Percentiles rank a stretch among this genome's conserved stretches.
Conservation (phyloP, 2,329 filamentous ascomycete species). For the Scytalidium lignicola region DNA sequence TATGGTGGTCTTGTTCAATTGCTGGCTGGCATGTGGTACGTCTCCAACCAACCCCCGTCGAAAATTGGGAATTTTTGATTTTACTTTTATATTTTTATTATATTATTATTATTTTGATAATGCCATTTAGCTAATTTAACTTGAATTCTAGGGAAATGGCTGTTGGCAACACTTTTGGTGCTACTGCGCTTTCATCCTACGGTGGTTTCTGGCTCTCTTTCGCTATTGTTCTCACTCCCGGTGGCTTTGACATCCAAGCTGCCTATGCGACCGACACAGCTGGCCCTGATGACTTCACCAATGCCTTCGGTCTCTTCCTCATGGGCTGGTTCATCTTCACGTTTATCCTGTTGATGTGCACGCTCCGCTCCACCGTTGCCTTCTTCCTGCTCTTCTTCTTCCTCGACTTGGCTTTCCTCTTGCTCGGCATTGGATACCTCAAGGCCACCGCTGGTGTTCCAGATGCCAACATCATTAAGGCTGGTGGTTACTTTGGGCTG, state of each 20-base stretch:
- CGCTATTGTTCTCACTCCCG: conserved; percentile 52
- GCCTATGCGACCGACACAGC: conserved; percentile 27
- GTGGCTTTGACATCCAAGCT: conserved; percentile 46
- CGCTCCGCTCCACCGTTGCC: conserved; percentile 52
- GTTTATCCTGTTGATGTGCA: conserved; percentile 50
- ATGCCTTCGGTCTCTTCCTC: conserved; percentile 52
- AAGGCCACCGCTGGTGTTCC: conserved; percentile 27
- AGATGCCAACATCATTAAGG: conserved; percentile 52
- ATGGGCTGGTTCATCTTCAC: conserved; percentile 62
- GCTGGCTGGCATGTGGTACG: conserved; percentile 62
- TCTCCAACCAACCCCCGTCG: too few relatives aligned
- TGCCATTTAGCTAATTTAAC: background rate
- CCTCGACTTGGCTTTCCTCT: conserved; percentile 52
- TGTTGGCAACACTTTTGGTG: conserved; percentile 59
- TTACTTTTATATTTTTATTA: too few relatives aligned
- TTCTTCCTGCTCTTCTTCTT: conserved; percentile 57
- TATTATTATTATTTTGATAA: too few relatives aligned
- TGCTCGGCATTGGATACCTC: conserved; percentile 49
- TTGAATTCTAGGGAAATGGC: conserved; percentile 50
- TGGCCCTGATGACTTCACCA: conserved; percentile 35
- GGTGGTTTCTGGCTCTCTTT: conserved; percentile 59
- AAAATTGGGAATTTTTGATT: too few relatives aligned
- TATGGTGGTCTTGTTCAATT: conserved; percentile 67
- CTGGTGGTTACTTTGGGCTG: conserved; percentile 76
- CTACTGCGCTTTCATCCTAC: conserved; percentile 56